A percentile compares a stretch with the other conserved stretches of the same genome.
Evolutionary conservation across 306 rosid genomes (phyloP).

Genomic region (Cicer chorassanicum): DNA sequence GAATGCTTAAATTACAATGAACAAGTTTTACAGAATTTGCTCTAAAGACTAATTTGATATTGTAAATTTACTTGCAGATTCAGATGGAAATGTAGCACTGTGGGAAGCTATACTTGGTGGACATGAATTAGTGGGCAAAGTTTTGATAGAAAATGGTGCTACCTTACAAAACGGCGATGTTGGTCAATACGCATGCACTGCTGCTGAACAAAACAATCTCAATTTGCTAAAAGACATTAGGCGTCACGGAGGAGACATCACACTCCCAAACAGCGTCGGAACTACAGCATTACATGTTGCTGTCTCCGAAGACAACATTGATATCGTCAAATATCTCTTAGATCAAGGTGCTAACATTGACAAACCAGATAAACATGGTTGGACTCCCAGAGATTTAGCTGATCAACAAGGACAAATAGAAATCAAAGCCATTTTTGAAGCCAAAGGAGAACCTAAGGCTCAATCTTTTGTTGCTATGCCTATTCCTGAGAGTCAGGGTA

Average conservation of each 20-base stretch:
- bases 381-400: slow-evolving; percentile 82
- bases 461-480: slow-evolving; percentile 49
- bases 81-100: slow-evolving; percentile 75
- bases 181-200: slow-evolving; percentile 72
- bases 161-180: slow-evolving; percentile 59
- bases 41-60: neutral
- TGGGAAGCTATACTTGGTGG: slow-evolving; percentile 82
- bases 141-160: slow-evolving; percentile 70
- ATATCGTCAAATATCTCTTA: slow-evolving; percentile 68
- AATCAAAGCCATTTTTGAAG: slow-evolving; percentile 63
- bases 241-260: slow-evolving; percentile 69
- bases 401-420: slow-evolving; percentile 85
- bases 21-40: neutral
- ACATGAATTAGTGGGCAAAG: slow-evolving; percentile 60
- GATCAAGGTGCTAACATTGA: slow-evolving; percentile 70
- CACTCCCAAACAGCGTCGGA: slow-evolving; percentile 52
- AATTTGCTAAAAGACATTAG: slow-evolving; percentile 62
- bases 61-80: slow-evolving; percentile 54
- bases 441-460: slow-evolving; percentile 48
- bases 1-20: slow-evolving; percentile 2
- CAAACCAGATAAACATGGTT: slow-evolving; percentile 60
- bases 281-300: slow-evolving; percentile 82
- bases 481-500: slow-evolving; percentile 51
- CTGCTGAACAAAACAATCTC: slow-evolving; percentile 66
- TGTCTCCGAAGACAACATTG: slow-evolving; percentile 69